Conservation (phyloP, 768 basidiomycete genomes). For the Mycena haematopus region DNA sequence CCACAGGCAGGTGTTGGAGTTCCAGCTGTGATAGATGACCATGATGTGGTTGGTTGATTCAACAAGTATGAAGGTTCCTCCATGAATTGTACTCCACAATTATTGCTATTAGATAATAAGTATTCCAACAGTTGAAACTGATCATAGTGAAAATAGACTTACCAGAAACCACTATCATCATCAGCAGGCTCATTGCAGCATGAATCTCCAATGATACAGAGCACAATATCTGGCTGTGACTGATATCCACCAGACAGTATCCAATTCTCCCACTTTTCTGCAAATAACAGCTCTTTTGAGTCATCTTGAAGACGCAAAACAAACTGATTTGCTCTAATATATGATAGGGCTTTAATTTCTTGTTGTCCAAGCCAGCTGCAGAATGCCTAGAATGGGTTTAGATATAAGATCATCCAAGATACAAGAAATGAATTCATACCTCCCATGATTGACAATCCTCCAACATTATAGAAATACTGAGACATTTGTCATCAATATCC, state of each 20-base stretch:
- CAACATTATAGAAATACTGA: no score
- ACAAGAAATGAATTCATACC: no score
- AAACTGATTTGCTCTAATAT: neutral
- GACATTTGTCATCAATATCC: no score
- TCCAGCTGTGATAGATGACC: neutral
- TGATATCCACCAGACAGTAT: neutral
- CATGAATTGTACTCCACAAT: constrained; percentile 1
- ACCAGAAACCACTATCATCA: neutral
- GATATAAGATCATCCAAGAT: no score
- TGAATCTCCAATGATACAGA: neutral
- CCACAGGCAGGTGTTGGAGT: neutral
- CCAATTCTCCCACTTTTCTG: neutral
- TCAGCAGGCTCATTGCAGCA: neutral
- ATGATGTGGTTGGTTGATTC: neutral
- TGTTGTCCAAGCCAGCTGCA: neutral
- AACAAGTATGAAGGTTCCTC: neutral
- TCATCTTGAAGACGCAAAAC: neutral
- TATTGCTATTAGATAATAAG: neutral
- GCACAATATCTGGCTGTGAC: neutral
- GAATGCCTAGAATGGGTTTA: no score
- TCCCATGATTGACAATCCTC: no score
- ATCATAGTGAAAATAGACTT: no score
- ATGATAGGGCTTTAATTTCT: neutral
- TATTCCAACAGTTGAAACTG: neutral
- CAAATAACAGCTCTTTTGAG: neutral